These are phyloP conservation scores for Dalbergia cultrata DNA, from an alignment of 306 rosid genomes.

Conservation along the genomic window DNA sequence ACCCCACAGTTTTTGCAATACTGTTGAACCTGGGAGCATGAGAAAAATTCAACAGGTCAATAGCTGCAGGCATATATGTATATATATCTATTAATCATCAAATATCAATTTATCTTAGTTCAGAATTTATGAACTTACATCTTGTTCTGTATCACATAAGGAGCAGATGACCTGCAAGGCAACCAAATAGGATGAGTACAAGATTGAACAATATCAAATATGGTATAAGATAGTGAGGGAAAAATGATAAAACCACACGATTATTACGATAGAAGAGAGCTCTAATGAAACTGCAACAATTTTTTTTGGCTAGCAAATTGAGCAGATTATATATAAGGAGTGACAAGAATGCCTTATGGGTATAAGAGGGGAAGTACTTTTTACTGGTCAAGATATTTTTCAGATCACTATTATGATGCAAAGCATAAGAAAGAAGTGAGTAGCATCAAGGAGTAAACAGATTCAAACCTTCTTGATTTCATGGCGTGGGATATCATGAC, in stretches of 20 bases:
- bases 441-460: not conserved
- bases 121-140: conserved; percentile 56
- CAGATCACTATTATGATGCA: not conserved
- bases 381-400: not conserved
- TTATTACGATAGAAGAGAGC: not conserved
- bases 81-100: not conserved
- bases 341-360: no score
- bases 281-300: conserved; percentile 24
- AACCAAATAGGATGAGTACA: conserved; percentile 13
- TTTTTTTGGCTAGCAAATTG: not conserved
- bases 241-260: conserved; percentile 7
- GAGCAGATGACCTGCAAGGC: conserved; percentile 80
- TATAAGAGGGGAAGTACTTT: not conserved
- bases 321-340: no score
- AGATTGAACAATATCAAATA: conserved; percentile 3
- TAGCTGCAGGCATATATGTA: not conserved
- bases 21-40: conserved; percentile 76
- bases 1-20: conserved; percentile 77
- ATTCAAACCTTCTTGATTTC: conserved; percentile 64
- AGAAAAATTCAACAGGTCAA: conserved; percentile 32
- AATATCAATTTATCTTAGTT: not conserved
- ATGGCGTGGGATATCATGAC: conserved; percentile 74
- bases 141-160: conserved; percentile 81
- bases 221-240: not conserved
- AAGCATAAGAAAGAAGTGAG: not conserved